phyloP scores from a whole-genome alignment of 1,139 yeast genomes.

The Hanseniaspora sp. region DNA sequence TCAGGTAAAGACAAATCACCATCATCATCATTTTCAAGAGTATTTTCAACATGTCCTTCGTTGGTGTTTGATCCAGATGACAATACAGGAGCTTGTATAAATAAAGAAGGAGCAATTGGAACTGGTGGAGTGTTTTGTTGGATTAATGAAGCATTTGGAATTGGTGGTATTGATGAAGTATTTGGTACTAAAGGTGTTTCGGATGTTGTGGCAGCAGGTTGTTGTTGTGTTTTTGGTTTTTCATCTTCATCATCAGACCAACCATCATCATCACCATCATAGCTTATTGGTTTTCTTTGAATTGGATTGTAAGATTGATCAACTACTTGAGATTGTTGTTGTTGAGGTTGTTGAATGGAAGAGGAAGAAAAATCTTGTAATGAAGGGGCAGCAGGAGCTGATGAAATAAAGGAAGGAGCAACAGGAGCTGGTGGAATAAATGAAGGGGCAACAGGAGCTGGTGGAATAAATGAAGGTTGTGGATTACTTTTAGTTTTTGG shows the following conservation, averaged over 20 bases:
- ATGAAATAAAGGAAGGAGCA: constrained; percentile 39
- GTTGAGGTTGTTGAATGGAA: background rate
- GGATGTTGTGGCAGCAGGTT: background rate
- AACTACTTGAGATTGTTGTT: background rate
- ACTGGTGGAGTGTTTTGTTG: constrained; percentile 31
- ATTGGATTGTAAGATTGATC: background rate
- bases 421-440: constrained; percentile 29
- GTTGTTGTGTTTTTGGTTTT: constrained; percentile 18
- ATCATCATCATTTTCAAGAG: constrained; percentile 22
- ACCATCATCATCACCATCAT: constrained; percentile 14
- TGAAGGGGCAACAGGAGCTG: constrained; percentile 19
- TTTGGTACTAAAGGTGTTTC: constrained; percentile 19
- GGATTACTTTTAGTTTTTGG: constrained; percentile 30
- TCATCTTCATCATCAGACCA: constrained; percentile 19
- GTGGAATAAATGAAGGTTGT: constrained; percentile 20
- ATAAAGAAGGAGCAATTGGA: constrained; percentile 23
- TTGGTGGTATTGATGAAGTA: constrained; percentile 29
- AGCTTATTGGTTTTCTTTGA: background rate
- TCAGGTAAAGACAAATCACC: constrained; percentile 31
- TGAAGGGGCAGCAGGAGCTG: constrained; percentile 26
- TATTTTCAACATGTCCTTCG: background rate
- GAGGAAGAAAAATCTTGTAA: constrained; percentile 2
- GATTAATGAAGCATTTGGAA: too few relatives aligned
- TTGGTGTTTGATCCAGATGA: constrained; percentile 19
- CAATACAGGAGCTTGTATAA: constrained; percentile 22